Evolutionary conservation across 768 basidiomycete genomes (phyloP).

Genomic region (Leccinum obscurum): DNA sequence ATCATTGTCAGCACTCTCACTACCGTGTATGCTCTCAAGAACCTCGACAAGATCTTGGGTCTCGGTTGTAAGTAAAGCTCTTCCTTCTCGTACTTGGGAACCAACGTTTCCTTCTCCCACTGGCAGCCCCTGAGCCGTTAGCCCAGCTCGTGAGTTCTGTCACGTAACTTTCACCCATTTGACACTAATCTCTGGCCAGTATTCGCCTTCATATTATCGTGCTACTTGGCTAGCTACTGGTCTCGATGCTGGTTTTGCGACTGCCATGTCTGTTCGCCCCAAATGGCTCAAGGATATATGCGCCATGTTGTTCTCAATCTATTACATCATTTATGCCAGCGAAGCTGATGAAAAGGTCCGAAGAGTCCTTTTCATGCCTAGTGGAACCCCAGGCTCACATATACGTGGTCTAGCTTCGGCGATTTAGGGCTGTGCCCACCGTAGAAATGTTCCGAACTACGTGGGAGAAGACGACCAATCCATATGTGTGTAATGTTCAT

Average conservation of each 20-base stretch:
- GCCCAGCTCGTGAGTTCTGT: slow-evolving; percentile 69
- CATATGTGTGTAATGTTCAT: slow-evolving; percentile 70
- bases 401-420: slow-evolving; percentile 62
- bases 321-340: slow-evolving; percentile 87
- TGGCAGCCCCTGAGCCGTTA: slow-evolving; percentile 85
- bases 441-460: slow-evolving; percentile 94
- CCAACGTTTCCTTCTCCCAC: slow-evolving; percentile 5
- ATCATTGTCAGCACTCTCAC: slow-evolving; percentile 86
- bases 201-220: slow-evolving; percentile 90
- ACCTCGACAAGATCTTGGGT: slow-evolving; percentile 84
- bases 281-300: slow-evolving; percentile 90
- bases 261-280: slow-evolving; percentile 89
- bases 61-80: slow-evolving; percentile 55
- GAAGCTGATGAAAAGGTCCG: slow-evolving; percentile 96
- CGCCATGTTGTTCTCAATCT: slow-evolving; percentile 80
- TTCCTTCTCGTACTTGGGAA: background rate
- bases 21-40: slow-evolving; percentile 75
- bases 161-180: slow-evolving; percentile 1
- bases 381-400: slow-evolving; percentile 1
- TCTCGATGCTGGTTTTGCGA: slow-evolving; percentile 96
- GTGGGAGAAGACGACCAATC: slow-evolving; percentile 97
- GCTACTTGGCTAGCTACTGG: slow-evolving; percentile 95
- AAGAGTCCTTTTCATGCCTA: background rate
- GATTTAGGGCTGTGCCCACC: slow-evolving; percentile 90
- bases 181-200: slow-evolving; percentile 45